Percentiles rank a stretch among this genome's conserved stretches.
phyloP scores from a whole-genome alignment of 1,139 yeast genomes.

The Geotrichum citri-aurantii region DNA sequence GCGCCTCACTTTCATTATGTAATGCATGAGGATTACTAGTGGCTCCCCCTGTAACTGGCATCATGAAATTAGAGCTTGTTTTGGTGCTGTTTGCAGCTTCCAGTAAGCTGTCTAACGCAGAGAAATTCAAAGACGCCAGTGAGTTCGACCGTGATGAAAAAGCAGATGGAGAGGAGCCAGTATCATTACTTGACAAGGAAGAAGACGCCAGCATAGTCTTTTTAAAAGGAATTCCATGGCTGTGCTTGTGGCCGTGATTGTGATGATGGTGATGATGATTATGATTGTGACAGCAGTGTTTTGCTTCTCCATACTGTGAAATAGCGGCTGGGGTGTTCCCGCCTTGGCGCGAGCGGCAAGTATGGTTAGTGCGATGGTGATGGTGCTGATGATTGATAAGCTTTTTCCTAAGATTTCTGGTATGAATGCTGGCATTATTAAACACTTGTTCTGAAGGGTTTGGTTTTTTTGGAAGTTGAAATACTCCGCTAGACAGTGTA shows the following conservation, averaged over 20 bases:
- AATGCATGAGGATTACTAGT: background rate
- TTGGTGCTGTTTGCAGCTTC: background rate
- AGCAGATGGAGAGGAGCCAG: constrained; percentile 6
- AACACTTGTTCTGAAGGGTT: background rate
- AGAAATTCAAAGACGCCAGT: background rate
- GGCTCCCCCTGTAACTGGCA: background rate
- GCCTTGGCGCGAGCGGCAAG: background rate
- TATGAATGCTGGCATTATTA: background rate
- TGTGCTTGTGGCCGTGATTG: background rate
- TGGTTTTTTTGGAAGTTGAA: background rate
- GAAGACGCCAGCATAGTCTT: background rate
- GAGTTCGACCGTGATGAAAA: constrained; percentile 12
- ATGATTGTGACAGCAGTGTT: background rate
- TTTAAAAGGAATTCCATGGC: background rate
- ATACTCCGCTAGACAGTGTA: background rate
- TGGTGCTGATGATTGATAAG: constrained; percentile 5
- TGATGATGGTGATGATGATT: constrained; percentile 5
- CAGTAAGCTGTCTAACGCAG: background rate
- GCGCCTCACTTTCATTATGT: constrained; percentile 1
- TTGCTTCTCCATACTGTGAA: background rate
- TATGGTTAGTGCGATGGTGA: background rate
- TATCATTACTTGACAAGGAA: background rate
- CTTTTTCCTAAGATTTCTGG: background rate
- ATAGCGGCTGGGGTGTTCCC: background rate
- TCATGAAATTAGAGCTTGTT: background rate